Evolutionary conservation across 768 basidiomycete genomes (phyloP).

Genomic region (Postia placenta): DNA sequence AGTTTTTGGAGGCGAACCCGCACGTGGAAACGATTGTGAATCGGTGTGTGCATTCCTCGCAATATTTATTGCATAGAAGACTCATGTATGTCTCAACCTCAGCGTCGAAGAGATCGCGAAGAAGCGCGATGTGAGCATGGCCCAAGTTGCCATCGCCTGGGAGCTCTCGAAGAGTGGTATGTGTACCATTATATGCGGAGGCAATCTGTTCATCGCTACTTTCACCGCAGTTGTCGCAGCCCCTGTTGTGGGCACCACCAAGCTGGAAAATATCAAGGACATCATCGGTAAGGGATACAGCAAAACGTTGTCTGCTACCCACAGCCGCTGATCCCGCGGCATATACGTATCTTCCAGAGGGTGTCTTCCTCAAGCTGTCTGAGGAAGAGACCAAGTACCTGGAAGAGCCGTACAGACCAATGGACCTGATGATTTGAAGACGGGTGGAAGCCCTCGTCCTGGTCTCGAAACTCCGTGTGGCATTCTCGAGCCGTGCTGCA

Average conservation of each 20-base stretch:
- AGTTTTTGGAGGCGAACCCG: not conserved
- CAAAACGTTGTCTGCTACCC: not conserved
- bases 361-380: slow-evolving; percentile 5
- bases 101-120: slow-evolving; percentile 36
- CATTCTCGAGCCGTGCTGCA: too few relatives aligned
- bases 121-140: slow-evolving; percentile 28
- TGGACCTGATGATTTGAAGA: too few relatives aligned
- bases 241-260: slow-evolving; percentile 26
- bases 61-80: too few relatives aligned
- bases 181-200: not conserved
- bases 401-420: slow-evolving; percentile 46
- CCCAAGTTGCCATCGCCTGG: slow-evolving; percentile 26
- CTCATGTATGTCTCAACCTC: too few relatives aligned
- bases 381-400: slow-evolving; percentile 47
- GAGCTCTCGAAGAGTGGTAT: slow-evolving; percentile 4
- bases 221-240: slow-evolving; percentile 9
- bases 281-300: slow-evolving; percentile 27
- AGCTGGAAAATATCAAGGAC: slow-evolving; percentile 30
- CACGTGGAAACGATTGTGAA: not conserved
- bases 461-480: too few relatives aligned
- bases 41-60: not conserved
- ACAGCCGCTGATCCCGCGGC: not conserved
- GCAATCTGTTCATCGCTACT: not conserved
- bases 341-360: not conserved
- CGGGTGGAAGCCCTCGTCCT: too few relatives aligned